phyloP scores from a whole-genome alignment of 75 land plant species.

The Cunninghamia lanceolata region DNA sequence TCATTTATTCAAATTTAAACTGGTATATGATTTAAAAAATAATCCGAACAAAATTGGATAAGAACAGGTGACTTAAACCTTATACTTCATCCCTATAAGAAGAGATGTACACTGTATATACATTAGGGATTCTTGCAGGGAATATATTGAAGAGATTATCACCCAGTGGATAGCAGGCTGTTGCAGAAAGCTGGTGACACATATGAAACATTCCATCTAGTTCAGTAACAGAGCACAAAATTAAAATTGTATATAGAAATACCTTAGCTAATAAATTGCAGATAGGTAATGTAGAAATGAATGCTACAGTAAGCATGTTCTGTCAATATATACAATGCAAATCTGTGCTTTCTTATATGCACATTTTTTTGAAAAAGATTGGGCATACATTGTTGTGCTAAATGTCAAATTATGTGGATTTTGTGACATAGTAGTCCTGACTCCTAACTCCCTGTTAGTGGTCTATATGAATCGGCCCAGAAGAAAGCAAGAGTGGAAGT shows the following conservation, averaged over 20 bases:
- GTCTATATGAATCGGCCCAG: background rate
- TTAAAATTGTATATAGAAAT: background rate
- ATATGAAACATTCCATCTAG: background rate
- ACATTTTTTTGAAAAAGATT: background rate
- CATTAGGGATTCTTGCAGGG: no score
- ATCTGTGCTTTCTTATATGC: background rate
- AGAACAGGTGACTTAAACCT: no score
- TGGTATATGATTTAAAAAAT: no score
- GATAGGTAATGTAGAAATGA: background rate
- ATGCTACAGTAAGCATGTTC: background rate
- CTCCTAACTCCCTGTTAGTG: background rate
- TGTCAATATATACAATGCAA: background rate
- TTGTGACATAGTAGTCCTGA: background rate
- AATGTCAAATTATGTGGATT: background rate
- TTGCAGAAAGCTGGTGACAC: background rate
- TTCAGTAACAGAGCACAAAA: background rate
- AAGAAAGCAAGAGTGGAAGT: slow-evolving; percentile 25
- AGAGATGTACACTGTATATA: no score
- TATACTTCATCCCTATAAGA: no score
- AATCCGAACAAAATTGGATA: no score
- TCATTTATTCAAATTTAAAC: no score
- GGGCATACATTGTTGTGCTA: background rate
- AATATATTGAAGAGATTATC: no score
- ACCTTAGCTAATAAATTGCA: background rate
- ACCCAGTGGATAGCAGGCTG: background rate